Evolutionary conservation across 495 filamentous ascomycete species (phyloP).

Genomic region (Xylaria grammica): DNA sequence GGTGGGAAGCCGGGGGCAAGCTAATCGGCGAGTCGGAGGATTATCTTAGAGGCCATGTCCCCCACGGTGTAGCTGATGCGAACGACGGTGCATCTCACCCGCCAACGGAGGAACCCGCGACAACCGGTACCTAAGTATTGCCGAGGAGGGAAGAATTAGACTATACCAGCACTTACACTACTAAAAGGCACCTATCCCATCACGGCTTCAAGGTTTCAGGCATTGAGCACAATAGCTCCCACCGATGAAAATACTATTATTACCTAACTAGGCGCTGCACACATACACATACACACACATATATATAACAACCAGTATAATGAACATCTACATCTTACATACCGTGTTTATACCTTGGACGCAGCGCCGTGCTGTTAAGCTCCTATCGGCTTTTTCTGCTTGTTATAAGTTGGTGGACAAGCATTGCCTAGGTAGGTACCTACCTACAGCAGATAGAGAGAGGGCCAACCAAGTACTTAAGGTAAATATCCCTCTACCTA

Average conservation of each 20-base stretch:
- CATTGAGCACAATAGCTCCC: not conserved
- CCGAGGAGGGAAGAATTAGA: not conserved
- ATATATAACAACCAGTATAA: not conserved
- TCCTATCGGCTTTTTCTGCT: no score
- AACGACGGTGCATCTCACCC: constrained; percentile 19
- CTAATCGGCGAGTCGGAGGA: constrained; percentile 82
- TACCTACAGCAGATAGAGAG: no score
- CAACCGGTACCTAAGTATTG: not conserved
- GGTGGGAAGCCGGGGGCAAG: constrained; percentile 82
- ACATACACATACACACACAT: not conserved
- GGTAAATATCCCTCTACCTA: not conserved
- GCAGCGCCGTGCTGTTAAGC: no score
- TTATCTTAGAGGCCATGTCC: constrained; percentile 67
- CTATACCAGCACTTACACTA: not conserved
- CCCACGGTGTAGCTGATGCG: constrained; percentile 27
- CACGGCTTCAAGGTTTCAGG: not conserved
- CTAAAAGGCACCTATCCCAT: not conserved
- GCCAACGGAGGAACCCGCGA: not conserved
- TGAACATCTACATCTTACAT: not conserved
- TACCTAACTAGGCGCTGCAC: not conserved
- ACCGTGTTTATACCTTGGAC: not conserved
- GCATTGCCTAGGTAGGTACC: no score
- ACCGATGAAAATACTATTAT: not conserved
- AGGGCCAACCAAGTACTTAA: not conserved
- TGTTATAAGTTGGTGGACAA: no score